Base-by-base conservation (phyloP, 2,329 filamentous ascomycete species). In the Aspergillus persii region DNA sequence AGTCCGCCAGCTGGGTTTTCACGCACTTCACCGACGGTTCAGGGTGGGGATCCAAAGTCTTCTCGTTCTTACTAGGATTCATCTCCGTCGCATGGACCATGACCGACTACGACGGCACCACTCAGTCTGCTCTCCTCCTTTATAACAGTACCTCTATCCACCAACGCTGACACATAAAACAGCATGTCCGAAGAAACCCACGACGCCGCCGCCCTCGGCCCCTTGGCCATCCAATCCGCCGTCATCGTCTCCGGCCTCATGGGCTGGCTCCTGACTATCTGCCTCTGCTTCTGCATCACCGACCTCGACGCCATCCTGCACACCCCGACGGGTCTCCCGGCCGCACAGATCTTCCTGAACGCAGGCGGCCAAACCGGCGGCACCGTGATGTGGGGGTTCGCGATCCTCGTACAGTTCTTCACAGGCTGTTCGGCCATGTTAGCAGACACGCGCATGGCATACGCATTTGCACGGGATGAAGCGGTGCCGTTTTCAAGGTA, bases 101-200 rank as follows among this genome's bases (percentile, higher is more conserved):
- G 85, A 89, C 86, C 5, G 86, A 88, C 68, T 88, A 88, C 68
- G 86, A 88, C 65, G 85, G 83, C 50, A 89, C 86, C 9, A 87
- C 86, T 5, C 86, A 88, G 81, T 83, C 74, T 70, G 79, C 73
- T 52, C 11, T 18, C 27, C 27, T 15, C 26, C n/a, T 39, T 27
- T 8, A 9, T 9, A 15, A 47, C 27, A 23, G 18, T 23, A 23
- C 26, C 6, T 11, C 9, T 5, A 23, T 1, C 26, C 5, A 15
- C 27, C 27, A n/a, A 23, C n/a, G 4, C 29, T n/a, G 39, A 12
- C 1, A 3, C 12, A 27, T 9, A 26, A 18, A 23, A 46, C 65
- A 83, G 81, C 66, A 87, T 89, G 82, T 86, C 85, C 2, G 86
- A 88, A 76, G 86, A 89, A 73, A 87, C 84, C 0, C 84, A 87